phyloP scores from a whole-genome alignment of 2,329 filamentous ascomycete species.

The Alternaria incomplexa region DNA sequence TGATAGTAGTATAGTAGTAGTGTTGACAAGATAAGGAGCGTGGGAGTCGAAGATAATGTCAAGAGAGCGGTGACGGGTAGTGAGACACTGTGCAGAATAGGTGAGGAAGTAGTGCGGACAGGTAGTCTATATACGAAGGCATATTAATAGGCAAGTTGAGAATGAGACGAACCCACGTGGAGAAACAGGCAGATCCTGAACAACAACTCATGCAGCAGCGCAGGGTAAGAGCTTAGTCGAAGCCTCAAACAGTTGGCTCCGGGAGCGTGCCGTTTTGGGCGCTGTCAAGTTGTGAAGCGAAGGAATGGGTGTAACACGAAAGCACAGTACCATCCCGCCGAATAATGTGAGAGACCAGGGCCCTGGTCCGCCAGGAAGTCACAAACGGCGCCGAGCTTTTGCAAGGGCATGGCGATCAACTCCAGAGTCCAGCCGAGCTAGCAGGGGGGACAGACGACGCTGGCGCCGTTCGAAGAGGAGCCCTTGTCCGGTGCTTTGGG shows the following conservation, averaged over 20 bases:
- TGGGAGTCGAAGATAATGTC: constrained; percentile 10
- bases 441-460: constrained; percentile 36
- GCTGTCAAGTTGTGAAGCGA: constrained; percentile 49
- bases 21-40: constrained; percentile 19
- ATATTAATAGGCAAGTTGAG: constrained; percentile 36
- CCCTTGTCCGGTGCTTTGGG: constrained; percentile 35
- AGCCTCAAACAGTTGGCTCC: constrained; percentile 49
- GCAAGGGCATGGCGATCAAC: constrained; percentile 27
- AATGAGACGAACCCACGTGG: constrained; percentile 45
- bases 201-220: constrained; percentile 43
- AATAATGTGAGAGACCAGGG: constrained; percentile 33
- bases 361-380: constrained; percentile 36
- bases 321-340: constrained; percentile 37
- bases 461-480: constrained; percentile 33
- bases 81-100: constrained; percentile 16
- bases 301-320: constrained; percentile 43
- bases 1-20: not conserved
- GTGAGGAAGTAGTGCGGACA: constrained; percentile 27
- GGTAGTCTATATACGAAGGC: constrained; percentile 37
- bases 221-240: constrained; percentile 44
- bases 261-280: constrained; percentile 48
- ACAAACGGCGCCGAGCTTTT: constrained; percentile 35
- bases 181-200: constrained; percentile 43
- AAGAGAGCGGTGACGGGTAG: constrained; percentile 9
- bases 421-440: constrained; percentile 39